Evolutionary conservation across 306 rosid genomes (phyloP).

Genomic region (Prosopis cineraria): DNA sequence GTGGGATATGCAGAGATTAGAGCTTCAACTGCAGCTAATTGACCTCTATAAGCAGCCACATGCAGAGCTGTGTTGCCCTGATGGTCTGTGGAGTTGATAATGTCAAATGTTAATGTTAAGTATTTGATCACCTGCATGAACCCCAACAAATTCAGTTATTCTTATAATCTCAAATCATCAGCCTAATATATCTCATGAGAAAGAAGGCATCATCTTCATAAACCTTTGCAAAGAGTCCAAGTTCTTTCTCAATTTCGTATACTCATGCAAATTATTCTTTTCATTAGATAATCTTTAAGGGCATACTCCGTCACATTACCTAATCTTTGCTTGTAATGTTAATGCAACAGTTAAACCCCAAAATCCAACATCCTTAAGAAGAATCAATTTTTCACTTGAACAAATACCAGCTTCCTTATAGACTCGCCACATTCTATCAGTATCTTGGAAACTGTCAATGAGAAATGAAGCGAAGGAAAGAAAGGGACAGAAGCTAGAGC

Average conservation of each 20-base stretch:
- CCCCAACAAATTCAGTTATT: background rate
- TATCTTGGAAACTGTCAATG: background rate
- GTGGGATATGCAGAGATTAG: constrained; percentile 65
- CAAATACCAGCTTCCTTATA: background rate
- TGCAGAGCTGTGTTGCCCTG: constrained; percentile 90
- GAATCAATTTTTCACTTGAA: background rate
- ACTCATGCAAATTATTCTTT: background rate
- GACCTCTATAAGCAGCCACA: constrained; percentile 88
- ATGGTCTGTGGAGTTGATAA: constrained; percentile 68
- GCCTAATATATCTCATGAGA: background rate
- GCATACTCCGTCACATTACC: background rate
- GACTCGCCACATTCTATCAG: background rate
- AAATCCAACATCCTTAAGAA: background rate
- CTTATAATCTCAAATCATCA: constrained; percentile 7
- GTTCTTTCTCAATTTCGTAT: background rate
- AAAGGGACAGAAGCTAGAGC: background rate
- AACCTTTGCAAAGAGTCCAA: background rate
- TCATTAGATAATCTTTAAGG: background rate
- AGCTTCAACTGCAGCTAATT: constrained; percentile 72
- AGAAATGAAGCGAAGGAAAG: constrained; percentile 1
- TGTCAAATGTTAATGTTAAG: constrained; percentile 61
- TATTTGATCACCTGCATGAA: constrained; percentile 69
- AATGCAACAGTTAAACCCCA: background rate
- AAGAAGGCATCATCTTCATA: background rate
- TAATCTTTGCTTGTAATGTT: background rate